Evolutionary conservation across 169 alveolate species (phyloP).

Genomic region (Plasmodium blacklocki): DNA sequence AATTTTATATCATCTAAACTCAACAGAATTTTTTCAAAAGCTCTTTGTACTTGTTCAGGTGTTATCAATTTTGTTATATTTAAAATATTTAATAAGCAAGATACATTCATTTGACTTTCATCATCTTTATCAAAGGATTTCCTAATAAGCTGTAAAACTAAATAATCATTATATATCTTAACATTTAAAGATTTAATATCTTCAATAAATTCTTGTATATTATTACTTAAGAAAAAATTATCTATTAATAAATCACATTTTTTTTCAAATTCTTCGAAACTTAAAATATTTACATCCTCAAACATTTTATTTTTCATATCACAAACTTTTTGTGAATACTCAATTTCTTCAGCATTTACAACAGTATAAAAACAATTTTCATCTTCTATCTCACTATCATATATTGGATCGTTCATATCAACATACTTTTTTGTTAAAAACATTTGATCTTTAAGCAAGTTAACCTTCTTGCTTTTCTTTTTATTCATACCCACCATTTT

Average conservation of each 20-base stretch:
- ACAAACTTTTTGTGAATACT: conserved; percentile 59
- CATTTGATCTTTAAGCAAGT: conserved; percentile 68
- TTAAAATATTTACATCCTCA: conserved; percentile 58
- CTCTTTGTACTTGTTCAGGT: conserved; percentile 72
- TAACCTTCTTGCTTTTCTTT: conserved; percentile 49
- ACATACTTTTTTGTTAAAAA: conserved; percentile 66
- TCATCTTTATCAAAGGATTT: conserved; percentile 70
- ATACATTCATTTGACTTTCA: conserved; percentile 68
- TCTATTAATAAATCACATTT: conserved; percentile 56
- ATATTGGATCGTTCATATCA: conserved; percentile 75
- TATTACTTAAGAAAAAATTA: conserved; percentile 39
- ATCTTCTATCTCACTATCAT: conserved; percentile 75
- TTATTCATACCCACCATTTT: conserved; percentile 36
- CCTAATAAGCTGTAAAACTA: conserved; percentile 56
- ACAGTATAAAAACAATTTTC: conserved; percentile 74
- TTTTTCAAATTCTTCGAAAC: conserved; percentile 70
- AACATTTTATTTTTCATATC: conserved; percentile 71
- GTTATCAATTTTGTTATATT: conserved; percentile 62
- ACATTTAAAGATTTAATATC: conserved; percentile 60
- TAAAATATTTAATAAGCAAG: conserved; percentile 52
- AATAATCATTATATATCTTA: conserved; percentile 62
- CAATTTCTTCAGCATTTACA: conserved; percentile 65
- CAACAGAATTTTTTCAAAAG: conserved; percentile 66
- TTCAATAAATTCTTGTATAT: conserved; percentile 59
- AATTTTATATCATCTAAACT: conserved; percentile 74